Evolutionary conservation across 148 eudicot genomes (phyloP).

Genomic region (Rhododendron molle): DNA sequence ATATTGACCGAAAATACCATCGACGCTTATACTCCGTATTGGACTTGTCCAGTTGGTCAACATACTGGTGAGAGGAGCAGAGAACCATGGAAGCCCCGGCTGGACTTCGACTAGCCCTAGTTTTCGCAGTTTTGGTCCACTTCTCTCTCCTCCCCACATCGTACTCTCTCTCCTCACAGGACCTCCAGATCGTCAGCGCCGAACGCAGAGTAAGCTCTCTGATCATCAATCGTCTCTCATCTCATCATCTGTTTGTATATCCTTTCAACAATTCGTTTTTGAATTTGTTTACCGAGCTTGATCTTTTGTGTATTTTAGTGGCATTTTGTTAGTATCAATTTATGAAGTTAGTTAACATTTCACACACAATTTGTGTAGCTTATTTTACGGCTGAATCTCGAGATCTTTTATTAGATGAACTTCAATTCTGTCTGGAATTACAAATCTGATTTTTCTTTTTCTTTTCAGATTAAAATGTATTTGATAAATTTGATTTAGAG

Average conservation of each 20-base stretch:
- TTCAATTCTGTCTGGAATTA: background rate
- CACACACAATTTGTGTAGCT: background rate
- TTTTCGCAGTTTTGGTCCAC: slow-evolving; percentile 25
- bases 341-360: background rate
- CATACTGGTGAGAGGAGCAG: background rate
- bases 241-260: background rate
- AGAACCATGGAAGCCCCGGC: slow-evolving; percentile 32
- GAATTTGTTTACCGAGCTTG: background rate
- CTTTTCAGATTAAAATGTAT: background rate
- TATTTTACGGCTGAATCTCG: background rate
- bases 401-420: background rate
- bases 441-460: too few species aligned
- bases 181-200: slow-evolving; percentile 73
- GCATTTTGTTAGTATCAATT: background rate
- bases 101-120: slow-evolving; percentile 19
- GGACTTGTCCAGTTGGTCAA: slow-evolving; percentile 1
- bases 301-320: background rate
- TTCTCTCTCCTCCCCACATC: slow-evolving; percentile 27
- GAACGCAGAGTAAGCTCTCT: slow-evolving; percentile 67
- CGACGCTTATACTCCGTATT: too few species aligned
- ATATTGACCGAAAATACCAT: too few species aligned
- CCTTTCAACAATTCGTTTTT: background rate
- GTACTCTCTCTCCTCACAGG: slow-evolving; percentile 25
- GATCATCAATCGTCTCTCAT: background rate
- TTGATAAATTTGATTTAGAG: background rate